Evolutionary conservation across 345 rosid genomes (phyloP), one percentile per base, ranked within the genome.

Genomic region (Rubroshorea leprosula): DNA sequence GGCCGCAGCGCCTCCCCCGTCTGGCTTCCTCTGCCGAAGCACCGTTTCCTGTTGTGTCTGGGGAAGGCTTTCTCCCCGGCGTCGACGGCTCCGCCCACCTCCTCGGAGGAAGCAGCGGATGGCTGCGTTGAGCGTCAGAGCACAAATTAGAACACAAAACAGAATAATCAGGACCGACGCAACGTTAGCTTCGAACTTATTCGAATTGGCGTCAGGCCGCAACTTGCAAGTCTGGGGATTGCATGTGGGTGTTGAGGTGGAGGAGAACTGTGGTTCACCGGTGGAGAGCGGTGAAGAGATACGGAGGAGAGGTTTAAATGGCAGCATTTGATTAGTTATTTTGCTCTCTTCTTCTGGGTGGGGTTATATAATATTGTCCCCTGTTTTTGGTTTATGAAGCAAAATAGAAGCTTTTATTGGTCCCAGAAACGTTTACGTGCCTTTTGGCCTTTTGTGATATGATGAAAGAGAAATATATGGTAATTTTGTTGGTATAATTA

Each of bases 101-200:
- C 69, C 11, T 14, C 78, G 62, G 35, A 79, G 70, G 72, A 76
- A 85, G 84, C 85, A 79, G 21, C 87, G 89, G 61, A 85, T 69
- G 53, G 90, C 74, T 20, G 74, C 69, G 64, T 74, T 74, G 29
- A 87, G 80, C 54, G 83, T 70, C 50, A 87, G 61, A 16, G 79
- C 83, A 44, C 86, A 87, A 12, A 79, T 67, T 35, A 87, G 65
- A 6, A 81, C 71, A 20, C 88, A 84, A 63, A 72, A 55, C 61
- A 87, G 65, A 58, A 82, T 63, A 49, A 87, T 68, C 53, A 84
- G 46, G 39, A 82, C 26, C 22, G 68, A 62, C 12, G 71, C 64
- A 6, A 74, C 72, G 72, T 78, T 82, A 49, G 83, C 78, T 66
- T 76, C 77, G 51, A 82, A 74, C 64, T 74, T 80, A 53, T 49